Base-by-base conservation (phyloP, 2,329 filamentous ascomycete genomes). In the Colletotrichum sp. region DNA sequence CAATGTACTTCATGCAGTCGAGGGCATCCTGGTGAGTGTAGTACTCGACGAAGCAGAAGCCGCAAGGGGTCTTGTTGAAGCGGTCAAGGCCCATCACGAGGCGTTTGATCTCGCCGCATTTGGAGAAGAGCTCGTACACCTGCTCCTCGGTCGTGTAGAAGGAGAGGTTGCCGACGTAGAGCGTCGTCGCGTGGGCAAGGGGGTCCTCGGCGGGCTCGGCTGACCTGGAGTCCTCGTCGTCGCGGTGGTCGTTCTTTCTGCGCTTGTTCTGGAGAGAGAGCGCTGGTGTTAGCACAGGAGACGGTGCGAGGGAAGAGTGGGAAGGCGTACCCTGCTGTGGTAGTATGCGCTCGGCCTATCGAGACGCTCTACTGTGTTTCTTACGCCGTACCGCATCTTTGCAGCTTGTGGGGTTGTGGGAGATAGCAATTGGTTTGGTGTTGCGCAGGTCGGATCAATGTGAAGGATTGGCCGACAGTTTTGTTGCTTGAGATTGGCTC, bases 61-160 rank as follows among this genome's bases (percentile, higher is more conserved):
- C 97, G 86, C 97, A 99, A 2, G 97, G 97, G 1, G 97, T 99
- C 88, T 99, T 99, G 86, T 94, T 94, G 89, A 97, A 98, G 74
- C 97, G 94, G 84, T 99, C 97, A 68, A 99, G 92, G 66, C 97
- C 97, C 97, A 99, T 99, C 78, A 99, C 92, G 64, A 99, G 92
- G 32, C 97, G 95, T 87, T 99, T 99, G 87, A 99, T 98, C 88
- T 98, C 97, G 81, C 97, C 97, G 85, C 96, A 96, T 89, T 98
- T 98, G 75, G 94, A 93, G 85, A 98, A 98, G 64, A 98, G 92
- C 86, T 98, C 96, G 85, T 98, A 96, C 76, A 99, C 98, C 84
- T 99, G 97, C 87, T 99, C 97, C 85, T 99, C 97, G 72, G 97
- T 99, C 28, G 97, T 99, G 89, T 98, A 98, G 88, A 98, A 98